Conservation (phyloP, 2,329 filamentous ascomycete genomes). For the Hypoxylon sp. region DNA sequence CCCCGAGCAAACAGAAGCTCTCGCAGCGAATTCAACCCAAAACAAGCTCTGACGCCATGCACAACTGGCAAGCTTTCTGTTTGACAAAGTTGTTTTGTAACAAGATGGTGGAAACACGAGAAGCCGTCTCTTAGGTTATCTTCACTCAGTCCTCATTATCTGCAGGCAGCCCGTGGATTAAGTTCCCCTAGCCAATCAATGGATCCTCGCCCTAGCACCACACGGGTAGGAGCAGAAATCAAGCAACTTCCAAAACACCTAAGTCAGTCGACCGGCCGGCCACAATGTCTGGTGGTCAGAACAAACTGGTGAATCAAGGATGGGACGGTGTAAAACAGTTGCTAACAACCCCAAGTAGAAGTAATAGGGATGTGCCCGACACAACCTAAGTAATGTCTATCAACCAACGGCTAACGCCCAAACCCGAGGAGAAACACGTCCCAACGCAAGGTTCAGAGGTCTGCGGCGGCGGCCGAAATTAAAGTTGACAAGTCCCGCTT, state of each 20-base stretch:
- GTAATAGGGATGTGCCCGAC: conserved; percentile 18
- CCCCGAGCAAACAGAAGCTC: conserved; percentile 48
- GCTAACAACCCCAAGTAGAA: conserved; percentile 5
- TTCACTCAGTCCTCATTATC: conserved; percentile 41
- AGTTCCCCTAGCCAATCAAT: conserved; percentile 39
- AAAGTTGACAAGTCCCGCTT: conserved; percentile 23
- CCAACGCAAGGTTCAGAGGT: conserved; percentile 24
- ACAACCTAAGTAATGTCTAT: conserved; percentile 24
- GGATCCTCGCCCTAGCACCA: conserved; percentile 16
- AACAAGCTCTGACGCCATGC: conserved; percentile 45
- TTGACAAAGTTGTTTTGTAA: conserved; percentile 39
- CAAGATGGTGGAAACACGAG: conserved; percentile 32
- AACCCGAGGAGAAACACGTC: conserved; percentile 2
- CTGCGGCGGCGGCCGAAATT: conserved; percentile 4
- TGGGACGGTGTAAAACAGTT: conserved; percentile 8
- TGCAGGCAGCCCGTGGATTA: conserved; percentile 44
- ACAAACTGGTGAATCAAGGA: conserved; percentile 27
- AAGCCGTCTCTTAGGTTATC: conserved; percentile 35
- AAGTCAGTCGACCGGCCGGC: conserved; percentile 27
- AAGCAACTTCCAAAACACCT: conserved; percentile 38
- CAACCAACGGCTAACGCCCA: conserved; percentile 16
- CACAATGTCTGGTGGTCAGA: conserved; percentile 21
- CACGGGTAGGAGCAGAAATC: conserved; percentile 45
- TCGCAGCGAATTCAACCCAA: conserved; percentile 44
- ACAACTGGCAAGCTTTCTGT: conserved; percentile 40